Percentiles rank a stretch among this genome's conserved stretches.
Conservation (phyloP, 345 rosid genomes). For the Eucalyptus curtisii region DNA sequence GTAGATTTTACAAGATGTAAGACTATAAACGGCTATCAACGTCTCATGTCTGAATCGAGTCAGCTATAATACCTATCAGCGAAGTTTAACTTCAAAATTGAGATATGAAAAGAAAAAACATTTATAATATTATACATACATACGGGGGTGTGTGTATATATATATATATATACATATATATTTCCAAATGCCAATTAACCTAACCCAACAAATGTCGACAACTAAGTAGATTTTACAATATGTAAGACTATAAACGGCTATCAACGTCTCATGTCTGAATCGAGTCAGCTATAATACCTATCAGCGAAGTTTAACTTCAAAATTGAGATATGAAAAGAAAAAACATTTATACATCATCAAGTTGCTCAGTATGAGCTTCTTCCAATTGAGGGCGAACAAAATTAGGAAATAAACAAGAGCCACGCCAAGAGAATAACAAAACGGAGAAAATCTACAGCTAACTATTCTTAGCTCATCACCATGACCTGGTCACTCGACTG, state of each 20-base stretch:
- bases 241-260: background rate
- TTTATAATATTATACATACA: background rate
- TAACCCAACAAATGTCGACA: background rate
- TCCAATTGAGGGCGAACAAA: background rate
- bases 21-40: background rate
- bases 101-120: background rate
- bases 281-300: background rate
- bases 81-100: background rate
- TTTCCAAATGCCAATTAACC: background rate
- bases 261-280: background rate
- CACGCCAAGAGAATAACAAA: background rate
- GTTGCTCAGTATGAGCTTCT: background rate
- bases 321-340: background rate
- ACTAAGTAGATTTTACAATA: background rate
- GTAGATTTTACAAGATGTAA: background rate
- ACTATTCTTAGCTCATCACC: constrained; percentile 35
- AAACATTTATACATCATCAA: background rate
- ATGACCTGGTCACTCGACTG: constrained; percentile 42
- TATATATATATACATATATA: too few relatives aligned
- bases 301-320: background rate
- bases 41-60: background rate
- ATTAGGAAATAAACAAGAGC: background rate
- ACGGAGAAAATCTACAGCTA: background rate
- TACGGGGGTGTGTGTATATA: too few relatives aligned
- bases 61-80: background rate